phyloP scores from a whole-genome alignment of 2,329 filamentous ascomycete genomes.

The Dactylella cylindrospora region DNA sequence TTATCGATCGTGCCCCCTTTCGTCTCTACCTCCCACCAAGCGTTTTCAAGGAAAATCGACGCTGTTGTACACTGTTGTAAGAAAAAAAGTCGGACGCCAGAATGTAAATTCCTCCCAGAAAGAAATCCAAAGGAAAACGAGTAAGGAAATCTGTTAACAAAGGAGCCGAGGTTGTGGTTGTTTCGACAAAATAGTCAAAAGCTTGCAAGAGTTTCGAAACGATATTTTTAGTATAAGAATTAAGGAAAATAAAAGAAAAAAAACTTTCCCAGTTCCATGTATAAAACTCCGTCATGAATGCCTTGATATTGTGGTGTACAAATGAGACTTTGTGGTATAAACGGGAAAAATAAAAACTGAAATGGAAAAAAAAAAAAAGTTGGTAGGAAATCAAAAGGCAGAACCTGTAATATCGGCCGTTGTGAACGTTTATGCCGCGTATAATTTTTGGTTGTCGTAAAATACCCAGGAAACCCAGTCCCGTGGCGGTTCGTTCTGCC shows the following conservation, averaged over 20 bases:
- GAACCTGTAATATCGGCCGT: too few relatives aligned
- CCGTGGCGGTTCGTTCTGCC: too few relatives aligned
- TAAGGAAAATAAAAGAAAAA: constrained; percentile 16
- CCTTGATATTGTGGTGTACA: constrained; percentile 32
- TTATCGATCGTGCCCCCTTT: background rate
- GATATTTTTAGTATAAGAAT: constrained; percentile 34
- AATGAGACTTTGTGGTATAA: constrained; percentile 15
- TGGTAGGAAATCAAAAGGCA: constrained; percentile 1
- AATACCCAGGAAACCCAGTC: too few relatives aligned
- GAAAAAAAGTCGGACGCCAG: constrained; percentile 16
- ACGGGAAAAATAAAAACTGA: constrained; percentile 5
- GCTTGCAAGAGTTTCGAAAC: constrained; percentile 15
- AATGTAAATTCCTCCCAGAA: too few relatives aligned
- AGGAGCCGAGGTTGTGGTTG: constrained; percentile 12
- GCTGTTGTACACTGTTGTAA: constrained; percentile 34
- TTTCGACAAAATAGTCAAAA: background rate
- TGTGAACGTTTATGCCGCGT: too few relatives aligned
- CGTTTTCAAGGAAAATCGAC: constrained; percentile 9
- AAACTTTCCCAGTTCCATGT: constrained; percentile 29
- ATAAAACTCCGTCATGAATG: constrained; percentile 43
- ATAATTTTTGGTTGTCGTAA: too few relatives aligned
- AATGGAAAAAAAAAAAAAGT: background rate
- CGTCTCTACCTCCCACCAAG: background rate
- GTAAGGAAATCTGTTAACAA: constrained; percentile 4
- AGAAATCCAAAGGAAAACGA: constrained; percentile 4